Evolutionary conservation across 306 rosid species (phyloP).

Genomic region (Dicorynia guianensis): DNA sequence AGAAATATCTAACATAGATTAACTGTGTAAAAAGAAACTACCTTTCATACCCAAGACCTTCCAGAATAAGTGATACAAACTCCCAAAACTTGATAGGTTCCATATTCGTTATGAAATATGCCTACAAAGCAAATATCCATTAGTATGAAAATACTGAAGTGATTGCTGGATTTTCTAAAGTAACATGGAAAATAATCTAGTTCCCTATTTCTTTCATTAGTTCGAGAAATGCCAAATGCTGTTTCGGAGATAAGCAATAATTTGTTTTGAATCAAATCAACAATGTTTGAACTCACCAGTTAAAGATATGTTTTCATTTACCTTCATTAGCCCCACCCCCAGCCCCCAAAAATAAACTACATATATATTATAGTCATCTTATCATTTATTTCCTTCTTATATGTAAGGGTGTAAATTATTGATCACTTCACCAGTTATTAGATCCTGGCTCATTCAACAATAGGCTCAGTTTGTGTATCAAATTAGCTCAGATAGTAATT

Average conservation of each 20-base stretch:
- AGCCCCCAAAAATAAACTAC: no score
- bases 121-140: constrained; percentile 63
- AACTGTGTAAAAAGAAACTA: constrained; percentile 35
- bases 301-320: constrained; percentile 24
- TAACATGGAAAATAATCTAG: constrained; percentile 18
- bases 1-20: constrained; percentile 21
- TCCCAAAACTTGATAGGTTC: constrained; percentile 96
- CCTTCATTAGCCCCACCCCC: constrained; percentile 1
- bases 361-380: background rate
- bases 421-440: background rate
- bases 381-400: constrained; percentile 35
- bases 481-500: no score
- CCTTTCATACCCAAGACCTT: constrained; percentile 95
- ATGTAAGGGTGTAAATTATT: background rate
- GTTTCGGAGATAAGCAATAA: constrained; percentile 18
- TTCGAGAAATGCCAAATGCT: constrained; percentile 15
- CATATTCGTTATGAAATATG: constrained; percentile 93
- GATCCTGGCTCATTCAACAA: background rate
- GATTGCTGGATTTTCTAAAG: constrained; percentile 23
- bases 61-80: constrained; percentile 78
- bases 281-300: constrained; percentile 10
- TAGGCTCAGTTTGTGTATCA: background rate
- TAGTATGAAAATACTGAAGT: constrained; percentile 29
- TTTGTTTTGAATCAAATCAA: constrained; percentile 20
- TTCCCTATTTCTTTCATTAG: background rate